phyloP scores from a whole-genome alignment of 495 filamentous ascomycete genomes.

The Diplogelasinospora grovesii region DNA sequence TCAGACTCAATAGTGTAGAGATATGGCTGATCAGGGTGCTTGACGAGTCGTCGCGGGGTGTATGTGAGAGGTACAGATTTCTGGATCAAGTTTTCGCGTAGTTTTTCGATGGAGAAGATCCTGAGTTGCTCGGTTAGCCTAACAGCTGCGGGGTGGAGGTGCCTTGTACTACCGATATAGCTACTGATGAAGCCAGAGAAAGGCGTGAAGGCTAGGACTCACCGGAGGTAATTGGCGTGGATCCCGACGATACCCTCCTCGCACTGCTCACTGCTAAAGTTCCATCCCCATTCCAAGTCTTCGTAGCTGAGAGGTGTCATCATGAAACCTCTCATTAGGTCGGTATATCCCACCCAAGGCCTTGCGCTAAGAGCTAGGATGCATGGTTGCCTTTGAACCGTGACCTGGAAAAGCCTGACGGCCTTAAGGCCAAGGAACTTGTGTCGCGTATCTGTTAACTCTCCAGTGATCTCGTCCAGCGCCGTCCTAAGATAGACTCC shows the following conservation, averaged over 20 bases:
- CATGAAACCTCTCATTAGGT: constrained; percentile 79
- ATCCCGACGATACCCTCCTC: constrained; percentile 94
- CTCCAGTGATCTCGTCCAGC: constrained; percentile 91
- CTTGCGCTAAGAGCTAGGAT: constrained; percentile 85
- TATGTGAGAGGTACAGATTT: constrained; percentile 84
- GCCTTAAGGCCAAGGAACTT: constrained; percentile 90
- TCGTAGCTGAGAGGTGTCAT: constrained; percentile 85
- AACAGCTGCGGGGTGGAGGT: no score
- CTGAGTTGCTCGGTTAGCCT: constrained; percentile 39
- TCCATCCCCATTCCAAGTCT: constrained; percentile 87
- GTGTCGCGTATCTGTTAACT: constrained; percentile 87
- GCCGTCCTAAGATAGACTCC: constrained; percentile 93
- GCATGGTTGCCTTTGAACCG: constrained; percentile 76
- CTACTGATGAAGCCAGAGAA: no score
- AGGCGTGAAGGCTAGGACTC: constrained; percentile 32
- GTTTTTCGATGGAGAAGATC: constrained; percentile 83
- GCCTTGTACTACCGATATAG: no score
- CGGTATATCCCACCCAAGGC: constrained; percentile 88
- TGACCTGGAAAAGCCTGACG: constrained; percentile 78
- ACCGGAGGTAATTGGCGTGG: constrained; percentile 83
- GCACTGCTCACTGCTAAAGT: constrained; percentile 89
- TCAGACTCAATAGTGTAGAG: constrained; percentile 95
- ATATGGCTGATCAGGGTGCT: constrained; percentile 77
- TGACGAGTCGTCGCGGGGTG: constrained; percentile 79
- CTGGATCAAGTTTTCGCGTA: constrained; percentile 80